Evolutionary conservation across 139 green algal species (phyloP).

Genomic region (Choricystis sp.): DNA sequence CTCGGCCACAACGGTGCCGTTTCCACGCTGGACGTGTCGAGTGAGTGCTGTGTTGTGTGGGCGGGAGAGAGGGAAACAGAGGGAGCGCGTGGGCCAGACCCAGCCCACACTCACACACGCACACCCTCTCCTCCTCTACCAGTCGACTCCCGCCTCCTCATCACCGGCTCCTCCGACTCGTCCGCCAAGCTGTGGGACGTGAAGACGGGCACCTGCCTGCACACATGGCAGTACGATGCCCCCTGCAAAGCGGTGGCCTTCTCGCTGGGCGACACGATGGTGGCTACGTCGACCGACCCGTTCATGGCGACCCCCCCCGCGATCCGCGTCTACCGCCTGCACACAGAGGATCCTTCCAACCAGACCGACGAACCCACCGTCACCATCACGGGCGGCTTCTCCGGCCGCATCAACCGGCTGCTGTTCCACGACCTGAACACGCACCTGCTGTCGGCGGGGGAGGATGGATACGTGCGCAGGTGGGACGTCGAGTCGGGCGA

Average conservation of each 20-base stretch:
- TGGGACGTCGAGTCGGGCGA: conserved; percentile 66
- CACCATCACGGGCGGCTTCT: conserved; percentile 14
- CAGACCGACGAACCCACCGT: conserved; percentile 21
- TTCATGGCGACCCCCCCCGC: conserved; percentile 53
- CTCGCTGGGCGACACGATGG: conserved; percentile 56
- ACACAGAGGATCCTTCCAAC: conserved; percentile 32
- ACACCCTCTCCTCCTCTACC: neutral
- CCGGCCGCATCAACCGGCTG: conserved; percentile 51
- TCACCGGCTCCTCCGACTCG: conserved; percentile 77
- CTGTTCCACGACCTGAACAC: conserved; percentile 67
- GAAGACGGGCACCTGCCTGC: conserved; percentile 61
- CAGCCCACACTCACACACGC: neutral
- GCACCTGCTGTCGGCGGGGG: conserved; percentile 61
- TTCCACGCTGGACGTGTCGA: conserved; percentile 76
- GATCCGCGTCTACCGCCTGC: conserved; percentile 45
- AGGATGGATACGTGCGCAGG: conserved; percentile 66
- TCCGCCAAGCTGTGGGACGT: conserved; percentile 85
- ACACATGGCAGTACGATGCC: conserved; percentile 61
- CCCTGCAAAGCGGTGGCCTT: conserved; percentile 63
- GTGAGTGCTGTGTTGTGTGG: conserved; percentile 19
- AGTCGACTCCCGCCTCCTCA: conserved; percentile 51
- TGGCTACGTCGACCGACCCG: conserved; percentile 71
- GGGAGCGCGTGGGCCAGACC: neutral
- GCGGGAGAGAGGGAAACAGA: neutral
- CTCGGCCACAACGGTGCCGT: conserved; percentile 92